phyloP scores from a whole-genome alignment of 192 early-diverging fungal genomes.

The Spizellomyces sp. region DNA sequence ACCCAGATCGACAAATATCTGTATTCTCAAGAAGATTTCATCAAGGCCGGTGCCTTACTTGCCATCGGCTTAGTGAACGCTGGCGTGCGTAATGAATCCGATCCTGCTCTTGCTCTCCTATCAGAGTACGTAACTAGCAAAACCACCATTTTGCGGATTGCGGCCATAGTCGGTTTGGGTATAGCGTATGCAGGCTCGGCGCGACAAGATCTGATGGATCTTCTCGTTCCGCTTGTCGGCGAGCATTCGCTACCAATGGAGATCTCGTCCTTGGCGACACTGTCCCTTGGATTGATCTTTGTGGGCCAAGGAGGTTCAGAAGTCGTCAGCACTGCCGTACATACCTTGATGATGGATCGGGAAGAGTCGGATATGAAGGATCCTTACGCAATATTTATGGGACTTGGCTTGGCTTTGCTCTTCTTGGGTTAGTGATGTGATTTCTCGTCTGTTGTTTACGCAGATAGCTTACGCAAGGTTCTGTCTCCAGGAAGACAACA shows the following conservation, averaged over 20 bases:
- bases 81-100: slow-evolving; percentile 87
- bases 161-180: slow-evolving; percentile 88
- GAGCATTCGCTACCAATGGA: slow-evolving; percentile 85
- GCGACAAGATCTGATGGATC: slow-evolving; percentile 80
- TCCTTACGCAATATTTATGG: slow-evolving; percentile 89
- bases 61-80: slow-evolving; percentile 92
- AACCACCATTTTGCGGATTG: slow-evolving; percentile 61
- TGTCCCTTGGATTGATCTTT: slow-evolving; percentile 91
- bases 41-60: slow-evolving; percentile 91
- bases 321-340: slow-evolving; percentile 85
- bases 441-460: slow-evolving; percentile 8
- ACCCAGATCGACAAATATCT: slow-evolving; percentile 94
- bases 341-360: slow-evolving; percentile 90
- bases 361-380: slow-evolving; percentile 85
- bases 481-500: slow-evolving; percentile 72
- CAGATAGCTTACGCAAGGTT: slow-evolving; percentile 8
- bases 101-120: slow-evolving; percentile 88
- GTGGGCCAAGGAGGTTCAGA: slow-evolving; percentile 90
- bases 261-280: slow-evolving; percentile 82
- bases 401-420: slow-evolving; percentile 86
- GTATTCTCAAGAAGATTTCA: slow-evolving; percentile 83
- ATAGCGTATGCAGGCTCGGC: slow-evolving; percentile 93
- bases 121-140: slow-evolving; percentile 75
- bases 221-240: slow-evolving; percentile 78
- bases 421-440: slow-evolving; percentile 65